Evolutionary conservation across 441 rosid species (phyloP).

Genomic region (Cnidoscolus chayamansa): DNA sequence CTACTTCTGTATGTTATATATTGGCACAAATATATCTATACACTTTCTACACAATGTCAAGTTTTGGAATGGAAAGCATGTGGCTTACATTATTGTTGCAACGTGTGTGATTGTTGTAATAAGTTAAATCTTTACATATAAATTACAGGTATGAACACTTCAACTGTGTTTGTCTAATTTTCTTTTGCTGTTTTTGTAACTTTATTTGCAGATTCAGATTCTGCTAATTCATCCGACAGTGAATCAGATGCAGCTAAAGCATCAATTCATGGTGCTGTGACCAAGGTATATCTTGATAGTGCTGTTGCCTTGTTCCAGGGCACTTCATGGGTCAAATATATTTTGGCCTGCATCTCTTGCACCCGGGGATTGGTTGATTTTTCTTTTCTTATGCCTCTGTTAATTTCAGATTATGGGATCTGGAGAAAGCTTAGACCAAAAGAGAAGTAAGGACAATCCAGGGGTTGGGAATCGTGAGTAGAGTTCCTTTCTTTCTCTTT

Average conservation of each 20-base stretch:
- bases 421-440: constrained; percentile 31
- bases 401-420: constrained; percentile 34
- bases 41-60: too few relatives aligned
- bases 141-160: not conserved
- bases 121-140: not conserved
- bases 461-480: constrained; percentile 51
- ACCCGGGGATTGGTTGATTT: not conserved
- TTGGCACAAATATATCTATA: too few relatives aligned
- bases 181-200: constrained; percentile 16
- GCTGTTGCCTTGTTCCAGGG: not conserved
- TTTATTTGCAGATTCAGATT: constrained; percentile 58
- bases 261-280: constrained; percentile 33
- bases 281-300: constrained; percentile 39
- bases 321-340: not conserved
- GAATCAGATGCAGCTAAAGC: constrained; percentile 55
- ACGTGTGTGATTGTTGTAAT: not conserved
- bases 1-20: not conserved
- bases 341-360: not conserved
- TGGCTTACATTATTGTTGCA: not conserved
- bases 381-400: not conserved
- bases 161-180: constrained; percentile 17
- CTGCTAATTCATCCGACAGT: constrained; percentile 55
- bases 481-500: not conserved
- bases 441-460: constrained; percentile 29
- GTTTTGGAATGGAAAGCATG: not conserved